Evolutionary conservation across 495 filamentous ascomycete genomes (phyloP).

Genomic region (Neurospora sp.): DNA sequence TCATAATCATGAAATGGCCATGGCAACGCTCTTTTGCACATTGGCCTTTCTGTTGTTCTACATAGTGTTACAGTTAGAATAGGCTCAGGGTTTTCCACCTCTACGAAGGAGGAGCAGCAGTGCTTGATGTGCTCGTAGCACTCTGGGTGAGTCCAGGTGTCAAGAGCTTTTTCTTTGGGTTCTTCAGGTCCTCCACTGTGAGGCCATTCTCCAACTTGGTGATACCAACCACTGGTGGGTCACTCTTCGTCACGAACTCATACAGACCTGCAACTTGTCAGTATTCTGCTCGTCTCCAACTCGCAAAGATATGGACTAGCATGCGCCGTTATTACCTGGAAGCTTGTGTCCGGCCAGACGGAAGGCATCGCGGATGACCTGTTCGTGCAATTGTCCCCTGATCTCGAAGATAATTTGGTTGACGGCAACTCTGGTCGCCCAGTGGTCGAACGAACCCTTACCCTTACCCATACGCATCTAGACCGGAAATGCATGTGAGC

Average conservation of each 20-base stretch:
- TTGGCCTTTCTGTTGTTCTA: background rate
- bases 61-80: slow-evolving; percentile 6
- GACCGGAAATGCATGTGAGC: slow-evolving; percentile 11
- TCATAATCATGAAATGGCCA: background rate
- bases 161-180: slow-evolving; percentile 49
- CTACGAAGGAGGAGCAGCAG: slow-evolving; percentile 18
- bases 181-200: slow-evolving; percentile 69
- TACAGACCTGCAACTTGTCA: slow-evolving; percentile 57
- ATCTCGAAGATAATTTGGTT: slow-evolving; percentile 87
- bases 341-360: slow-evolving; percentile 89
- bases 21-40: background rate
- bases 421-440: slow-evolving; percentile 79
- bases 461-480: slow-evolving; percentile 94
- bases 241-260: slow-evolving; percentile 91
- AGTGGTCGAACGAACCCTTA: slow-evolving; percentile 95
- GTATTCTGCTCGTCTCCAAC: background rate
- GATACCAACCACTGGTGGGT: slow-evolving; percentile 79
- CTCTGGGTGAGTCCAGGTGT: background rate
- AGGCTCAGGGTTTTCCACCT: background rate
- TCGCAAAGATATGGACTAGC: background rate
- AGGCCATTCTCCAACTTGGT: slow-evolving; percentile 81
- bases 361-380: slow-evolving; percentile 89
- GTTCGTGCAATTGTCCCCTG: slow-evolving; percentile 85
- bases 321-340: slow-evolving; percentile 55
- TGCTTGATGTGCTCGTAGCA: slow-evolving; percentile 1